Conservation (phyloP, 768 basidiomycete species). For the Sutorius australiensis region DNA sequence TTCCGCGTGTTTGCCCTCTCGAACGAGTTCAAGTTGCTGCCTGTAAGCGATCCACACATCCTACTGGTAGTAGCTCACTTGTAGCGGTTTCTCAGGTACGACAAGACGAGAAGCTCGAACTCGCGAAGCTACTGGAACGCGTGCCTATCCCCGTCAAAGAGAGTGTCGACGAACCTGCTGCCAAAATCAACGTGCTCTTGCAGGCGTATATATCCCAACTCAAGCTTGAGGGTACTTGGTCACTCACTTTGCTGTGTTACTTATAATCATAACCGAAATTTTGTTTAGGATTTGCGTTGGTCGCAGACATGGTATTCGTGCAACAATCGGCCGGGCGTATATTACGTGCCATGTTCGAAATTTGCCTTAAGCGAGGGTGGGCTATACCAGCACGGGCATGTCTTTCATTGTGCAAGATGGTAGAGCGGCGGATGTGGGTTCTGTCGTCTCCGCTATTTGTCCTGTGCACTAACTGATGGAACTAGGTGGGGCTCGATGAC, state of each 20-base stretch:
- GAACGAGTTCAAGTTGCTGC: constrained; percentile 92
- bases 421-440: constrained; percentile 75
- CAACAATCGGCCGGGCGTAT: constrained; percentile 98
- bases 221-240: constrained; percentile 71
- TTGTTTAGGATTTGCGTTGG: constrained; percentile 66
- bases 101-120: constrained; percentile 82
- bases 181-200: constrained; percentile 95
- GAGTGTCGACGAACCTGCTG: constrained; percentile 90
- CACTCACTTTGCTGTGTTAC: not conserved
- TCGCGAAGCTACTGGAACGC: constrained; percentile 84
- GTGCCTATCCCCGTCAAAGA: constrained; percentile 99
- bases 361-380: constrained; percentile 98
- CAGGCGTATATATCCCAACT: constrained; percentile 94
- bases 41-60: constrained; percentile 40
- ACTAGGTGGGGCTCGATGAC: constrained; percentile 97
- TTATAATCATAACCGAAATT: not conserved
- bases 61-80: not conserved
- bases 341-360: constrained; percentile 94
- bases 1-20: constrained; percentile 95
- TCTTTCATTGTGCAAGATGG: constrained; percentile 95
- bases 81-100: constrained; percentile 42
- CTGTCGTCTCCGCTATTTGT: not conserved
- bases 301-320: constrained; percentile 94
- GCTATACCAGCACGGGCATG: constrained; percentile 89
- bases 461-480: not conserved